These are phyloP conservation scores for Aspergillus olivimuriae DNA, from an alignment of 495 filamentous ascomycete species.

Conservation along the genomic window DNA sequence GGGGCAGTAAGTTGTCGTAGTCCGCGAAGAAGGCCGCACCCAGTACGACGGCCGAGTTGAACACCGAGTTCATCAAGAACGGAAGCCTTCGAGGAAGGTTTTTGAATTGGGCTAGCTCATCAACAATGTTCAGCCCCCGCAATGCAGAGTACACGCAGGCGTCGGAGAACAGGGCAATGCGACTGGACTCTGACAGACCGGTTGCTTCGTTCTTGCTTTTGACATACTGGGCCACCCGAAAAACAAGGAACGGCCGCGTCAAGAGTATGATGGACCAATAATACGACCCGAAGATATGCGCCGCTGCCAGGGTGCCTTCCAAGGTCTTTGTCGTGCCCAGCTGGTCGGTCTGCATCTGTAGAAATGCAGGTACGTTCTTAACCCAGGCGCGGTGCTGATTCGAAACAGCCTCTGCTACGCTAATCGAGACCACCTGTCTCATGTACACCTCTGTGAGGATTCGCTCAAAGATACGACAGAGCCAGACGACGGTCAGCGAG, in stretches of 20 bases:
- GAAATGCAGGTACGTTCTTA: slow-evolving; percentile 25
- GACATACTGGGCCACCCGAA: slow-evolving; percentile 41
- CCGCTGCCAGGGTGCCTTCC: slow-evolving; percentile 54
- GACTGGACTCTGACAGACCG: slow-evolving; percentile 16
- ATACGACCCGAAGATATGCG: slow-evolving; percentile 64
- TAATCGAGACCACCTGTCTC: slow-evolving; percentile 60
- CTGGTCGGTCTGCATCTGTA: slow-evolving; percentile 30
- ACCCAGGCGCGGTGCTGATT: slow-evolving; percentile 46
- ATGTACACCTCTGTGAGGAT: slow-evolving; percentile 66
- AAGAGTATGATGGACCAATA: slow-evolving; percentile 70
- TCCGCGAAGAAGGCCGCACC: slow-evolving; percentile 64
- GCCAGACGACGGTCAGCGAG: slow-evolving; percentile 27
- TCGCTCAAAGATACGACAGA: slow-evolving; percentile 59
- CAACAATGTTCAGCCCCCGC: slow-evolving; percentile 57
- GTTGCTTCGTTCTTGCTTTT: slow-evolving; percentile 29
- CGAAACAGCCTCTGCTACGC: slow-evolving; percentile 59
- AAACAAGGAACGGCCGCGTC: slow-evolving; percentile 62
- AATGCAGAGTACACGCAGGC: slow-evolving; percentile 64
- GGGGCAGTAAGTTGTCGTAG: slow-evolving; percentile 51
- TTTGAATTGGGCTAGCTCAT: slow-evolving; percentile 48
- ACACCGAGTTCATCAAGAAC: slow-evolving; percentile 67
- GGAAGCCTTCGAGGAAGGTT: slow-evolving; percentile 64
- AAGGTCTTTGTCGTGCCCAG: slow-evolving; percentile 33
- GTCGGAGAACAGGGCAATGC: slow-evolving; percentile 60
- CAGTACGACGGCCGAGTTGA: slow-evolving; percentile 63